Evolutionary conservation across 352 stramenopile genomes (phyloP), one percentile per base, ranked within the genome.

Genomic region (Phytophthora citricola): DNA sequence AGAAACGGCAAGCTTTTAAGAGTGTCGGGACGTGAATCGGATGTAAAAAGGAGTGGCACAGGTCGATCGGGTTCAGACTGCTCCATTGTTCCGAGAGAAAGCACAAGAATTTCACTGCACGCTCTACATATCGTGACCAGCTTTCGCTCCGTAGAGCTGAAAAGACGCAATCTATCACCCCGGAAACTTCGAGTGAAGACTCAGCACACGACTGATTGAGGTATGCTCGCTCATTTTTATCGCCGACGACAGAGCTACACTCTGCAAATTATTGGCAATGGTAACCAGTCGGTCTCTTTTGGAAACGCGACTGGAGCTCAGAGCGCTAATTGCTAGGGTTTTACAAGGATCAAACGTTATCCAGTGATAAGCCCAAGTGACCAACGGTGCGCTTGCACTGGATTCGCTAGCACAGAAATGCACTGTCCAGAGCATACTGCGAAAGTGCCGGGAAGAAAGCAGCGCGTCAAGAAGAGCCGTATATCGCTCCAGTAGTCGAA

Each of bases 21-120:
- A 69, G 54, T 4, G 24, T 20, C 36, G 26, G 11, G 8, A 54
- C 15, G 9, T 44, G 34, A 32, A 51, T 26, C 1, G 43, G 5
- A 17, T 7, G 15, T 36, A 53, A 14, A 41, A 50, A 40, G 45
- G 39, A 41, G 7, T 41, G 26, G 6, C 22, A 24, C 11, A 46
- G 15, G 1, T 65, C 20, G 9, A 11, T 34, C 22, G 24, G 31
- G 31, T 14, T 14, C 31, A 2, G 39, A 24, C 46, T 7, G 24
- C 48, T 46, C 57, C 56, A 71, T 46, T 63, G 48, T 15, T 71
- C 63, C 8, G 40, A 55, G 41, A 61, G 12, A 9, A 53, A 65
- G 15, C 63, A 71, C n/a, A 71, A 5, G 8, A 71, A 56, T 51
- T 62, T 43, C 39, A 66, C 14, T 17, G 48, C 41, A 32, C 14